Conservation (phyloP, 495 filamentous ascomycete genomes). For the Penicillium tannophilum region DNA sequence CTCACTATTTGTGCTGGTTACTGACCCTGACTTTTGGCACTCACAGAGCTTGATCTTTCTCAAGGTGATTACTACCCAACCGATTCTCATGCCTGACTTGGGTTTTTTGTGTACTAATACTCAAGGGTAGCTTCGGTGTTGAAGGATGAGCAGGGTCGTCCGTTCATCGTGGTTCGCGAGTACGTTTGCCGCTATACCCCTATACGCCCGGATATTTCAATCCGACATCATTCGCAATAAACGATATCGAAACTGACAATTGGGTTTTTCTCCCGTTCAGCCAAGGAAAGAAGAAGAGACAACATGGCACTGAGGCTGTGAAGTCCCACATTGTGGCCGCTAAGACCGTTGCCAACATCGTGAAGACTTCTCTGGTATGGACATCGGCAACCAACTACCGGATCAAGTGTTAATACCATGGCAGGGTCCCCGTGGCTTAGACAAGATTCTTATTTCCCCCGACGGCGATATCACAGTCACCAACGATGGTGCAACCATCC, state of each 20-base stretch:
- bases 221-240: slow-evolving; percentile 3
- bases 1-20: slow-evolving; percentile 37
- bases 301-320: slow-evolving; percentile 93
- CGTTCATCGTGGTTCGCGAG: slow-evolving; percentile 99
- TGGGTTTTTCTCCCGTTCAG: slow-evolving; percentile 45
- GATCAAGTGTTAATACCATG: slow-evolving; percentile 23
- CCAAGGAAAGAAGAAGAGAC: slow-evolving; percentile 97
- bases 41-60: slow-evolving; percentile 71
- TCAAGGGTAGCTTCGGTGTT: slow-evolving; percentile 63
- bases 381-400: background rate
- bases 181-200: slow-evolving; percentile 53
- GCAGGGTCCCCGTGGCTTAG: slow-evolving; percentile 88
- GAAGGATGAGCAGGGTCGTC: slow-evolving; percentile 93
- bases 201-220: slow-evolving; percentile 6
- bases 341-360: slow-evolving; percentile 92
- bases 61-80: slow-evolving; percentile 52
- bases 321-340: slow-evolving; percentile 98
- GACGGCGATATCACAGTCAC: slow-evolving; percentile 99
- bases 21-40: slow-evolving; percentile 19
- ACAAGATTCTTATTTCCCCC: slow-evolving; percentile 98
- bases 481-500: slow-evolving; percentile 97
- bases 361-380: slow-evolving; percentile 85
- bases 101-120: slow-evolving; percentile 26
- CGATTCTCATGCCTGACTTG: background rate
- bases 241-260: slow-evolving; percentile 22